phyloP scores from a whole-genome alignment of 352 stramenopile species.

The Phytophthora pistaciae region DNA sequence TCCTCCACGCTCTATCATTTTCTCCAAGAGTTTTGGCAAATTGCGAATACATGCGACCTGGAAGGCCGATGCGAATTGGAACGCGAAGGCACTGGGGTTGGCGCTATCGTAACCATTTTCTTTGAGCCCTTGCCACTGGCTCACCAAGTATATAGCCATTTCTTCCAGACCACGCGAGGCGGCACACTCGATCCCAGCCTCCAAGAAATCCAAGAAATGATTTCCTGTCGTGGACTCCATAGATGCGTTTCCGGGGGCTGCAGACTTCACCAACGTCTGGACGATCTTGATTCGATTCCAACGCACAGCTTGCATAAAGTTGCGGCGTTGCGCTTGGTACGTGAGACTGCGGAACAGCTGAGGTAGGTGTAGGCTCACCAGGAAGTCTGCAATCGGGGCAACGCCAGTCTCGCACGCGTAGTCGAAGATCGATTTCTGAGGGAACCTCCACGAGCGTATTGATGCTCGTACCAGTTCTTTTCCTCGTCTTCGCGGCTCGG shows the following conservation, averaged over 20 bases:
- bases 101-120: constrained; percentile 38
- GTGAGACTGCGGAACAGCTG: constrained; percentile 42
- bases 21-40: constrained; percentile 46
- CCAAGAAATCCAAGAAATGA: constrained; percentile 70
- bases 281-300: constrained; percentile 71
- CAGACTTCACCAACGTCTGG: constrained; percentile 40
- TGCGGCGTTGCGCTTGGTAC: constrained; percentile 56
- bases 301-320: constrained; percentile 67
- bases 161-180: constrained; percentile 68
- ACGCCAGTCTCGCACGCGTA: constrained; percentile 48
- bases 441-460: constrained; percentile 49
- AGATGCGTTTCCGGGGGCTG: constrained; percentile 11
- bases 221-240: constrained; percentile 32
- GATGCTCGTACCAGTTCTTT: constrained; percentile 40
- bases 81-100: constrained; percentile 60
- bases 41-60: constrained; percentile 71
- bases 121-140: constrained; percentile 57
- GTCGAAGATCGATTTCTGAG: constrained; percentile 52
- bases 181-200: constrained; percentile 63
- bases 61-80: constrained; percentile 74
- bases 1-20: constrained; percentile 64
- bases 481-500: constrained; percentile 11
- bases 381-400: constrained; percentile 30
- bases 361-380: constrained; percentile 40
- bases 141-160: constrained; percentile 66